phyloP scores from a whole-genome alignment of 2,329 filamentous ascomycete genomes.

The Aureobasidium sp. region DNA sequence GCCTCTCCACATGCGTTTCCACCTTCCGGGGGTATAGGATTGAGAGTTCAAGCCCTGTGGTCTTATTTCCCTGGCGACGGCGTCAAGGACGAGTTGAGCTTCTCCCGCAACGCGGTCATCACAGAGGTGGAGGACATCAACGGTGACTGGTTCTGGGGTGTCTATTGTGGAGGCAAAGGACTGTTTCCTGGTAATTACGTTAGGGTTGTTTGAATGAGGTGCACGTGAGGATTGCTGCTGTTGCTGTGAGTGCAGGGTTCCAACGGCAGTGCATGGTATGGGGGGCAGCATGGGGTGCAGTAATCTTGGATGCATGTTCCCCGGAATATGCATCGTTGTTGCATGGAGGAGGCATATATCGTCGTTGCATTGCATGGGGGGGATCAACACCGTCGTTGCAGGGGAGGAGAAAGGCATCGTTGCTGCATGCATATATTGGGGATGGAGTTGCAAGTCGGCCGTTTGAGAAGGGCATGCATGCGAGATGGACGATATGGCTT shows the following conservation, averaged over 20 bases:
- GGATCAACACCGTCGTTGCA: background rate
- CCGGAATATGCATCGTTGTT: background rate
- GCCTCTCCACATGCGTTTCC: constrained; percentile 45
- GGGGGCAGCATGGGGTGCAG: background rate
- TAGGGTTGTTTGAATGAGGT: constrained; percentile 29
- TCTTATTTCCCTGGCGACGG: constrained; percentile 62
- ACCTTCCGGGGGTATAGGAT: constrained; percentile 64
- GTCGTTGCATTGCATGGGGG: background rate
- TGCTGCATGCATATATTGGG: background rate
- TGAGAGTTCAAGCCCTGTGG: constrained; percentile 59
- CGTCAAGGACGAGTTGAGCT: constrained; percentile 66
- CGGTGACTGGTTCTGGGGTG: constrained; percentile 81
- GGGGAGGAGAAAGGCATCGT: background rate
- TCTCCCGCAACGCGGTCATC: constrained; percentile 76
- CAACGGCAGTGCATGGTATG: background rate
- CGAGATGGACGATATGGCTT: background rate
- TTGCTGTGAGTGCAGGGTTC: too few species aligned
- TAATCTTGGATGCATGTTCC: background rate
- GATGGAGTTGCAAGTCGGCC: background rate
- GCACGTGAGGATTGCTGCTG: background rate
- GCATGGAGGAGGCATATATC: background rate
- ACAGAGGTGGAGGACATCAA: constrained; percentile 79
- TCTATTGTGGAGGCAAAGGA: constrained; percentile 71
- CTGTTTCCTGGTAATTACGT: constrained; percentile 77
- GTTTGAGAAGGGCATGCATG: background rate